Conservation (phyloP, 1,284 basidiomycete genomes). For the Boletus sp. region DNA sequence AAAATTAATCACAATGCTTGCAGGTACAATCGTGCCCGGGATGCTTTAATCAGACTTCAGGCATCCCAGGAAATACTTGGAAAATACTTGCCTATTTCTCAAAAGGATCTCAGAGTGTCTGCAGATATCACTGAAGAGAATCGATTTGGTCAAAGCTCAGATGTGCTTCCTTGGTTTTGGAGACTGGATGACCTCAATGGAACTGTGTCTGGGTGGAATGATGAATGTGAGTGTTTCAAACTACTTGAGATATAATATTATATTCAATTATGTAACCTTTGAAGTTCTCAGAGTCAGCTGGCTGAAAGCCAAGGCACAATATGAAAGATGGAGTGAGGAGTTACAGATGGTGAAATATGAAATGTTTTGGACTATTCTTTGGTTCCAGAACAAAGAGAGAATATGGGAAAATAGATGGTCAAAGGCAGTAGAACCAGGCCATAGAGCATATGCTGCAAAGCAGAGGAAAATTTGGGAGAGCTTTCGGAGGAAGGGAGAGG, state of each 20-base stretch:
- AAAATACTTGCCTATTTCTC: slow-evolving; percentile 13
- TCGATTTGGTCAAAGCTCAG: slow-evolving; percentile 13
- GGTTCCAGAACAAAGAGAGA: slow-evolving; percentile 16
- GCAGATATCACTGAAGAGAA: slow-evolving; percentile 22
- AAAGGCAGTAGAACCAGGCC: neutral
- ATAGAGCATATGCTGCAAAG: slow-evolving; percentile 1
- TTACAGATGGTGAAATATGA: slow-evolving; percentile 18
- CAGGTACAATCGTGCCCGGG: slow-evolving; percentile 5
- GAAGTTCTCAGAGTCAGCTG: too few relatives aligned
- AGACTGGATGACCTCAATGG: neutral
- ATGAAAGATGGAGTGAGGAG: slow-evolving; percentile 14
- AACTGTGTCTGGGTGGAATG: slow-evolving; percentile 6
- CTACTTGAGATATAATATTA: neutral
- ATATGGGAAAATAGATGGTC: neutral
- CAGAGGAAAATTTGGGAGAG: neutral
- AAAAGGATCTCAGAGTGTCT: slow-evolving; percentile 6
- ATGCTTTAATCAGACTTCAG: slow-evolving; percentile 2
- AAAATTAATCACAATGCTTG: slow-evolving; percentile 14
- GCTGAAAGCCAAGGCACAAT: slow-evolving; percentile 19
- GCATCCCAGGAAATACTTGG: neutral
- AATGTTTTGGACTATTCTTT: slow-evolving; percentile 20
- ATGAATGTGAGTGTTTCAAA: slow-evolving; percentile 20
- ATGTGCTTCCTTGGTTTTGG: slow-evolving; percentile 24
- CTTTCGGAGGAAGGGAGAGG: neutral
- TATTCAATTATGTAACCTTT: too few relatives aligned